phyloP scores from a whole-genome alignment of 169 alveolate genomes.

The Toxoplasma gondii region DNA sequence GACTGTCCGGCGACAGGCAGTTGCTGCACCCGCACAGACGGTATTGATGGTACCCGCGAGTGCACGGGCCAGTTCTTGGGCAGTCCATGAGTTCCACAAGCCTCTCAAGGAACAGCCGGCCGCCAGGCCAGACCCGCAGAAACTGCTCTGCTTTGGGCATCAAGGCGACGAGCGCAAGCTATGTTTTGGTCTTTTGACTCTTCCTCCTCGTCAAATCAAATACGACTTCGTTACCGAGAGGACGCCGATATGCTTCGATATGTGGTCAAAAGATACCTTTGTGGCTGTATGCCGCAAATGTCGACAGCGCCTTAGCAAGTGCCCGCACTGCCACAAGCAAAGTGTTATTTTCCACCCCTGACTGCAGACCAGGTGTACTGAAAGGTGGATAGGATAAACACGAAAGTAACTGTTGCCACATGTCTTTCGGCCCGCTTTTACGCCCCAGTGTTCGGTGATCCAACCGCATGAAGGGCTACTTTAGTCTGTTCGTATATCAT shows the following conservation, averaged over 20 bases:
- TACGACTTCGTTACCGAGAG: conserved; percentile 44
- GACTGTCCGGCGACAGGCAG: not conserved
- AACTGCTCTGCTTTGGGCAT: conserved; percentile 50
- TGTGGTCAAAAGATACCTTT: conserved; percentile 26
- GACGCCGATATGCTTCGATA: not conserved
- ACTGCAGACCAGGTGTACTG: not conserved
- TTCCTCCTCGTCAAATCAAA: conserved; percentile 54
- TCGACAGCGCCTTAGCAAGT: conserved; percentile 26
- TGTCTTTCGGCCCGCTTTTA: not conserved
- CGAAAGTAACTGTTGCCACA: not conserved
- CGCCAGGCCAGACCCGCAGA: not conserved
- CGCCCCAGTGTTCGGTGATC: not conserved
- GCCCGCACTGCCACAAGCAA: conserved; percentile 52
- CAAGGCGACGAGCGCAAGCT: conserved; percentile 42
- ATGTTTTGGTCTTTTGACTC: conserved; percentile 28
- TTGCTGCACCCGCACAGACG: not conserved
- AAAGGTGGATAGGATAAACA: not conserved
- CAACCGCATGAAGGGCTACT: too few relatives aligned
- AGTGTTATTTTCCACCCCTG: conserved; percentile 51
- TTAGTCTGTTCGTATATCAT: too few relatives aligned
- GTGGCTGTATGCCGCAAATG: conserved; percentile 61
- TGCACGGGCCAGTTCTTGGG: not conserved
- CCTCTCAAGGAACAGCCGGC: not conserved
- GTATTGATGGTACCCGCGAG: not conserved
- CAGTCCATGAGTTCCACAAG: not conserved